These are phyloP conservation scores for Lepidium africanum DNA, from an alignment of 345 rosid species.

Conservation along the genomic window DNA sequence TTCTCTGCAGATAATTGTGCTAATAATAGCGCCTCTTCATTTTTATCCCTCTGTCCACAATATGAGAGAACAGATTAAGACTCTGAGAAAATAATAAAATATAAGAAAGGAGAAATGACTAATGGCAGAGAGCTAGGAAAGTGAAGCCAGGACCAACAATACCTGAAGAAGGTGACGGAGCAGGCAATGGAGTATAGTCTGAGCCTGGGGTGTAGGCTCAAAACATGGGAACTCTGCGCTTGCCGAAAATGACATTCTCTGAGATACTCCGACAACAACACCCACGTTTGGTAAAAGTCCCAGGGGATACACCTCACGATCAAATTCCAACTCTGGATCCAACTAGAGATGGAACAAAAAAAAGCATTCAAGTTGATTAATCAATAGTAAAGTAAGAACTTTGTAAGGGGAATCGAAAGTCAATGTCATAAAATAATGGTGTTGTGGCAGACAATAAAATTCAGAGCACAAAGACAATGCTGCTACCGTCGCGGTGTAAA, in stretches of 20 bases:
- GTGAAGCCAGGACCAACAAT: conserved; percentile 10
- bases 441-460: background rate
- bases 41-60: conserved; percentile 68
- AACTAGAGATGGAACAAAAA: conserved; percentile 41
- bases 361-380: background rate
- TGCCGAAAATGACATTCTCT: conserved; percentile 95
- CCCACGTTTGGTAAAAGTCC: conserved; percentile 98
- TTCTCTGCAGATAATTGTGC: conserved; percentile 91
- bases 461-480: background rate
- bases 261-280: conserved; percentile 92
- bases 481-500: background rate
- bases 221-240: conserved; percentile 97
- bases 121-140: background rate
- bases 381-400: background rate
- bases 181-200: conserved; percentile 92
- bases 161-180: conserved; percentile 99
- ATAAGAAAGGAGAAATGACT: background rate
- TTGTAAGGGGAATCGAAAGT: background rate
- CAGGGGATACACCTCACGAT: conserved; percentile 90
- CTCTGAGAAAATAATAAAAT: background rate
- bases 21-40: conserved; percentile 70
- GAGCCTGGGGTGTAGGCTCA: conserved; percentile 98
- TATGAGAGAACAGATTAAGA: conserved; percentile 16
- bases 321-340: conserved; percentile 98
- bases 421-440: background rate